phyloP scores from a whole-genome alignment of 169 alveolate genomes.

The Plasmodium cynomolgi region DNA sequence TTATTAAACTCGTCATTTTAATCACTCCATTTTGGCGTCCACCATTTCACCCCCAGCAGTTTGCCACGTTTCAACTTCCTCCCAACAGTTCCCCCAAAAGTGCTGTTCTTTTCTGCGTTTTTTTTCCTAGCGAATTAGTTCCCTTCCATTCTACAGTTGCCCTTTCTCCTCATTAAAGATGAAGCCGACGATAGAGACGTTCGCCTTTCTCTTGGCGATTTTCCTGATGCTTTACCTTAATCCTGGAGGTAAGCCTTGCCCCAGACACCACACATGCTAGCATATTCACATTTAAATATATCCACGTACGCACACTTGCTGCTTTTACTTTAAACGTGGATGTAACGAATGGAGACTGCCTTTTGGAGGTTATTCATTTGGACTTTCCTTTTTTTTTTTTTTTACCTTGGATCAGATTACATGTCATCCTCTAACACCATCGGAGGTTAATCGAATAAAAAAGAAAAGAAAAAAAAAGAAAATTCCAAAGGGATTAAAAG shows the following conservation, averaged over 20 bases:
- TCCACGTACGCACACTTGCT: neutral
- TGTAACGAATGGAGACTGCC: neutral
- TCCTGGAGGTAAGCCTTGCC: neutral
- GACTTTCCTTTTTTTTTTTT: neutral
- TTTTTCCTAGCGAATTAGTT: neutral
- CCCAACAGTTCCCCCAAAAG: neutral
- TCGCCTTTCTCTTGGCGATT: neutral
- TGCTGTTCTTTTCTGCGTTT: neutral
- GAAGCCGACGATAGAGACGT: neutral
- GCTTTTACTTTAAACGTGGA: neutral
- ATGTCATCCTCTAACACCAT: neutral
- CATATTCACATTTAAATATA: neutral
- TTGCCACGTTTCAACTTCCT: neutral
- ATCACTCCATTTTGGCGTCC: neutral
- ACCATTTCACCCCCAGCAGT: neutral
- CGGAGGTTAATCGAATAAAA: neutral
- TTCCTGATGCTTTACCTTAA: neutral
- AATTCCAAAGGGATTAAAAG: neutral
- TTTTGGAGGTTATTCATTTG: neutral
- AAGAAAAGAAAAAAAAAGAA: constrained; percentile 6
- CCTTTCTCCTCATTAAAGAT: neutral
- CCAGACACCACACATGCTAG: neutral
- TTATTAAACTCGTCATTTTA: neutral
- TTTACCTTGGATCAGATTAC: neutral
- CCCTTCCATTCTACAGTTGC: neutral